Base-by-base conservation (phyloP, 2,329 filamentous ascomycete species). In the Phoma herbarum region DNA sequence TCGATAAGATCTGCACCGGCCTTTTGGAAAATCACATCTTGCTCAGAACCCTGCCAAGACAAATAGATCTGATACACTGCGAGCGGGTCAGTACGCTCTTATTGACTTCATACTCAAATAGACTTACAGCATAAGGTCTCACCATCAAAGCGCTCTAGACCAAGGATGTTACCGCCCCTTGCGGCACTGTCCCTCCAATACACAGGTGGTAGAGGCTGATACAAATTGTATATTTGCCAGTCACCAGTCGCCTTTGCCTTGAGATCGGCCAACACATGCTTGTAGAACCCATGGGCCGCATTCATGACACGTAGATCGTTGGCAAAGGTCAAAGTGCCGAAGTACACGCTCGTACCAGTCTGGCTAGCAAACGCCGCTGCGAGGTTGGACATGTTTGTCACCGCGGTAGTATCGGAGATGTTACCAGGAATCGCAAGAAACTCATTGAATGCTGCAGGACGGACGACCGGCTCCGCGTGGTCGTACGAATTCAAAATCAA, bases 111-210 rank as follows among this genome's bases (percentile, higher is more conserved):
- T 11, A 12, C 11, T 2, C 20, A 3, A 5, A 3, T 31, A 12
- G 4, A 62, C 67, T 66, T 50, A 69, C 69, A 26, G 43, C 68
- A 67, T 23, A 66, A 16, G 6, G 31, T 45, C 39, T 59, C 44
- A 9, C 44, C 45, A 20, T 50, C 20, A 31, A 70, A 70, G 2
- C 66, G 66, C 28, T 70, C 67, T 11, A 82, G 65, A 4, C 76
- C 77, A 29, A 81, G 69, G 46, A 81, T 73, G 60, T 79, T 80
- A 39, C 77, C 78, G 52, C 80, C 77, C 48, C 71, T 75, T 31
- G 70, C 70, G 5, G 59, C 58, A 26, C 75, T 77, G 14, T 77
- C 65, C 49, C 72, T 61, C 45, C 68, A 71, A 58, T 77, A 74
- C 3, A 77, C 63, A n/a, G 74, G 73, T 12, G 80, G 76, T 25